Evolutionary conservation across 2,329 filamentous ascomycete genomes (phyloP).

Genomic region (Pseudogymnoascus sp.): DNA sequence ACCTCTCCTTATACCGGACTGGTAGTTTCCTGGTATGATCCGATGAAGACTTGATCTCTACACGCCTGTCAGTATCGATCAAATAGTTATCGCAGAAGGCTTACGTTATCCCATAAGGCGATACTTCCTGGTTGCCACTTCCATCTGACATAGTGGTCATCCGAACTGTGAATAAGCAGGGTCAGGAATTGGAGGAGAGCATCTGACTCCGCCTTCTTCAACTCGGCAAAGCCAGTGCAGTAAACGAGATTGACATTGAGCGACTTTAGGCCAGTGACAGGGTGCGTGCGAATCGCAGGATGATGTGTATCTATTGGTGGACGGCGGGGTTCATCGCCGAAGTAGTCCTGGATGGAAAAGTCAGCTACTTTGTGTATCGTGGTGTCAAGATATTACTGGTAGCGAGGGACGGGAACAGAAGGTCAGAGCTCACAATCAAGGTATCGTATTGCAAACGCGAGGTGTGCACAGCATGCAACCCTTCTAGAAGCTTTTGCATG

Average conservation of each 20-base stretch:
- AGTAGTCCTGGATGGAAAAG: conserved; percentile 17
- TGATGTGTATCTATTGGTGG: conserved; percentile 27
- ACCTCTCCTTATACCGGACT: conserved; percentile 16
- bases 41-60: conserved; percentile 21
- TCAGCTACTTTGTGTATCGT: conserved; percentile 11
- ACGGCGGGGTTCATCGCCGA: conserved; percentile 21
- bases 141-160: conserved; percentile 26
- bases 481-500: conserved; percentile 19
- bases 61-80: conserved; percentile 11
- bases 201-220: conserved; percentile 24
- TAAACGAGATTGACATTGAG: conserved; percentile 23
- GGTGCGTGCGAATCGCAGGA: conserved; percentile 27
- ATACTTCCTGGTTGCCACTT: conserved; percentile 24
- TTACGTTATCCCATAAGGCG: conserved; percentile 25
- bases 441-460: conserved; percentile 21
- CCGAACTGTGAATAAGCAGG: conserved; percentile 21
- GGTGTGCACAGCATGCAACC: conserved; percentile 21
- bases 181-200: conserved; percentile 21
- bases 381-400: neutral
- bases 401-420: neutral
- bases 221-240: conserved; percentile 21
- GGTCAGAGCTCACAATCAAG: neutral
- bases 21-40: conserved; percentile 23
- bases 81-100: neutral
- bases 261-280: conserved; percentile 24